These are phyloP conservation scores for Trichoderma breve DNA, from an alignment of 2,329 filamentous ascomycete genomes.

Conservation along the genomic window DNA sequence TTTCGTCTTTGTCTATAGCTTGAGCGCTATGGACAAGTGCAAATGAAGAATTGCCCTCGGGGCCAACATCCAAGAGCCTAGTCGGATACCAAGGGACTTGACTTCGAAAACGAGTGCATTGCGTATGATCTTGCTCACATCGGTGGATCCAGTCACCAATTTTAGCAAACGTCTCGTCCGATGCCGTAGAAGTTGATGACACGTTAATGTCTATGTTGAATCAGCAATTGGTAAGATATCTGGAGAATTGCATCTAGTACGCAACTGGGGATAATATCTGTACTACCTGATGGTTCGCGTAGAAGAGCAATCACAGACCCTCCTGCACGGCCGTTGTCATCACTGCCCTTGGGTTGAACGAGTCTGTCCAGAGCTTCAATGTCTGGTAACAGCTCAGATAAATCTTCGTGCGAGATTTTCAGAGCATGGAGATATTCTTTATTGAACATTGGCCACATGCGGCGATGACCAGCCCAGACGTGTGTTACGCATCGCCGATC, in stretches of 20 bases:
- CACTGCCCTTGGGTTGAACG: background rate
- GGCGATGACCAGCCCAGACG: background rate
- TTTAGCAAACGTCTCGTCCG: background rate
- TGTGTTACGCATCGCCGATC: background rate
- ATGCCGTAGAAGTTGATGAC: background rate
- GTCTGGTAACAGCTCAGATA: background rate
- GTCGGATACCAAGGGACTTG: background rate
- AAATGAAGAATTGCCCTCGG: background rate
- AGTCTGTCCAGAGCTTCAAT: background rate
- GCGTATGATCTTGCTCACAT: background rate
- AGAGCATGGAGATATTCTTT: background rate
- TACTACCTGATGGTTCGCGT: background rate
- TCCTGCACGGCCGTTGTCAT: background rate
- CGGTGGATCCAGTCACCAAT: background rate
- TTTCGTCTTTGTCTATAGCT: background rate
- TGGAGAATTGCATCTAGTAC: fast-evolving
- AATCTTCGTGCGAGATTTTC: background rate
- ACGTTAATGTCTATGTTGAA: background rate
- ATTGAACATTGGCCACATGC: background rate
- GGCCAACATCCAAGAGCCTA: background rate
- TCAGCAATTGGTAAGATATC: background rate
- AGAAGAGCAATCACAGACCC: background rate
- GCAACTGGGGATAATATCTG: background rate
- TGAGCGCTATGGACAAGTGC: background rate
- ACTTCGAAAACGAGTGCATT: background rate